A percentile compares a stretch with the other conserved stretches of the same genome.
phyloP scores from a whole-genome alignment of 129 eudicot species.

The Tagetes patula region DNA sequence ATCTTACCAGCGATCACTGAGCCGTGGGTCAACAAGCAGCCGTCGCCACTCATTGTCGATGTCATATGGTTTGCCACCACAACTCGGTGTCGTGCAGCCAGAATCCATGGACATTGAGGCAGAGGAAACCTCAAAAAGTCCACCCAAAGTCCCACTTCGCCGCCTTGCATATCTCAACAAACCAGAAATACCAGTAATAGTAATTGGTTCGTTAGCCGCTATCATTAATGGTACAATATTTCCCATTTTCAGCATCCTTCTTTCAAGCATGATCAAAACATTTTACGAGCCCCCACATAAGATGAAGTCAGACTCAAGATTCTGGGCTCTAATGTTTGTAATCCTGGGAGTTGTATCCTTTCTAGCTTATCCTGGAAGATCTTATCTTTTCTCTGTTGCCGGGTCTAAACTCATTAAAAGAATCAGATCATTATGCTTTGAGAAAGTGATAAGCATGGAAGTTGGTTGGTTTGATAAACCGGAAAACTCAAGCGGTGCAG shows the following conservation, averaged over 20 bases:
- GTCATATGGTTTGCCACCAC: slow-evolving; percentile 54
- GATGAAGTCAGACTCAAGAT: slow-evolving; percentile 54
- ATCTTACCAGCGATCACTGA: slow-evolving; percentile 45
- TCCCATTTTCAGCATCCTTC: slow-evolving; percentile 61
- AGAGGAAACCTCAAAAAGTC: slow-evolving; percentile 34
- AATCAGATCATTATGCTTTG: slow-evolving; percentile 68
- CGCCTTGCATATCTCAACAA: slow-evolving; percentile 79
- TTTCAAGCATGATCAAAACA: slow-evolving; percentile 58
- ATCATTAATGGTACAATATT: slow-evolving; percentile 58
- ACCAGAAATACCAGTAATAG: slow-evolving; percentile 72
- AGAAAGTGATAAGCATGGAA: slow-evolving; percentile 77
- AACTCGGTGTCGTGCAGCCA: slow-evolving; percentile 8
- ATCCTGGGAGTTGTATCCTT: slow-evolving; percentile 58
- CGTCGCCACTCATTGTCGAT: slow-evolving; percentile 52
- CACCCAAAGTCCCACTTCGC: slow-evolving; percentile 55
- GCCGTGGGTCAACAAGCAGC: slow-evolving; percentile 70
- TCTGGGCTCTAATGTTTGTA: slow-evolving; percentile 71
- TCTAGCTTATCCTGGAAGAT: slow-evolving; percentile 60
- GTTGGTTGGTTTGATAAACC: slow-evolving; percentile 87
- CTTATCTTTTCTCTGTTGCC: slow-evolving; percentile 70
- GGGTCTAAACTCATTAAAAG: slow-evolving; percentile 67
- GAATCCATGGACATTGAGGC: slow-evolving; percentile 24
- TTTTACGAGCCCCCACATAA: slow-evolving; percentile 58
- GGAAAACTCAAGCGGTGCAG: slow-evolving; percentile 72
- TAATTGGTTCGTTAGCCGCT: slow-evolving; percentile 61